Percentiles rank a stretch among this genome's conserved stretches.
phyloP scores from a whole-genome alignment of 2,329 filamentous ascomycete genomes.

The Ramularia collo-cygni region DNA sequence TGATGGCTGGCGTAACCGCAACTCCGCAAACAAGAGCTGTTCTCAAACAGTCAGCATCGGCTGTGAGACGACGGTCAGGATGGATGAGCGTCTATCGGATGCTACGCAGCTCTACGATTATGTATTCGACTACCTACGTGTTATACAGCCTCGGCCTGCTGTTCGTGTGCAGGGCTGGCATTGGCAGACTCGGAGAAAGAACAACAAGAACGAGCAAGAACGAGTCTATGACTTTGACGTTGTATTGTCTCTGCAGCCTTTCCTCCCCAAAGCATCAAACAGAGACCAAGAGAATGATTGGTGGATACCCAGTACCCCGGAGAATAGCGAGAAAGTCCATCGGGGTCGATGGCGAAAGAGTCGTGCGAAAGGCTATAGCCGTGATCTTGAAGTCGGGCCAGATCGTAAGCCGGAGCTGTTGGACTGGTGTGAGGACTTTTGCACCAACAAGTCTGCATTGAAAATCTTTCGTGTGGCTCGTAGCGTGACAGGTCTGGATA shows the following conservation, averaged over 20 bases:
- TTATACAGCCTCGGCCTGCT: slow-evolving; percentile 17
- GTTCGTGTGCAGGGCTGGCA: slow-evolving; percentile 25
- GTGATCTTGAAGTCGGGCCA: slow-evolving; percentile 41
- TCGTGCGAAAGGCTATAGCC: slow-evolving; percentile 41
- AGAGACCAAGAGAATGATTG: slow-evolving; percentile 7
- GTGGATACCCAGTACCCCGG: slow-evolving; percentile 39
- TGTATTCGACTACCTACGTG: slow-evolving; percentile 19
- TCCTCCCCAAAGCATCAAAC: slow-evolving; percentile 9
- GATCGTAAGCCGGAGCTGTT: slow-evolving; percentile 35
- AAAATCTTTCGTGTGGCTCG: slow-evolving; percentile 44
- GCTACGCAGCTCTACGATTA: slow-evolving; percentile 19
- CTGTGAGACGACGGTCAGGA: slow-evolving; percentile 22
- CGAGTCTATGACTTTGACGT: slow-evolving; percentile 24
- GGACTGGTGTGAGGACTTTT: slow-evolving; percentile 65
- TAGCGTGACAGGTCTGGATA: slow-evolving; percentile 55
- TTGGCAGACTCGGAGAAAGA: slow-evolving; percentile 16
- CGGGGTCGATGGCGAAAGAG: slow-evolving; percentile 57
- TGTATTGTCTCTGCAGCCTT: slow-evolving; percentile 16
- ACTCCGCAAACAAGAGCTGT: slow-evolving; percentile 4
- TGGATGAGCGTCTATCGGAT: slow-evolving; percentile 23
- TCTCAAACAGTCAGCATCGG: slow-evolving; percentile 11
- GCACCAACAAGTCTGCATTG: slow-evolving; percentile 50
- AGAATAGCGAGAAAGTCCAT: slow-evolving; percentile 53
- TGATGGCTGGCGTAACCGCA: slow-evolving; percentile 1
- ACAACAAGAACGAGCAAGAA: slow-evolving; percentile 26